A percentile compares a stretch with the other conserved stretches of the same genome.
phyloP scores from a whole-genome alignment of 768 basidiomycete species.

The Collybia mongolica region DNA sequence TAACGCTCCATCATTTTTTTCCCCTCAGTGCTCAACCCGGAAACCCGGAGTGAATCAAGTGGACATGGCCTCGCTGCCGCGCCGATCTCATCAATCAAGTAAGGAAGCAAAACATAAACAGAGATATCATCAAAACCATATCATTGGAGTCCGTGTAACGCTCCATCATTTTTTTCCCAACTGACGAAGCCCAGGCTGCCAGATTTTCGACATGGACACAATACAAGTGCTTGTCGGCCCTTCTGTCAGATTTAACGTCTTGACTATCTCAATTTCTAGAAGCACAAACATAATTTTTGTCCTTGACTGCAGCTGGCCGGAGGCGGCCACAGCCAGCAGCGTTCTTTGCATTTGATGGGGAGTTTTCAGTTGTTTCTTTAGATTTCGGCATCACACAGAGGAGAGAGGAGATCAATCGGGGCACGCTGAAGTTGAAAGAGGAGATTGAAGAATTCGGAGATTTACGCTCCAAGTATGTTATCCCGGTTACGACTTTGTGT shows the following conservation, averaged over 20 bases:
- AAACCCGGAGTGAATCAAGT: constrained; percentile 12
- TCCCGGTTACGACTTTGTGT: not conserved
- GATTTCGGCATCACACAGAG: constrained; percentile 36
- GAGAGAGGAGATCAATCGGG: constrained; percentile 23
- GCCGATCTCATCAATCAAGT: not conserved
- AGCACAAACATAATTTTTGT: constrained; percentile 32
- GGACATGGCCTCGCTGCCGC: constrained; percentile 5
- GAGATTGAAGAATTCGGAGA: constrained; percentile 32
- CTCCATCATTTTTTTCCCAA: no score
- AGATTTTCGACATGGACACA: constrained; percentile 30
- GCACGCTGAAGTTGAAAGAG: constrained; percentile 28
- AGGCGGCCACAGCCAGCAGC: constrained; percentile 12
- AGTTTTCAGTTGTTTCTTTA: constrained; percentile 44
- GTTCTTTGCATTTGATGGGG: constrained; percentile 48
- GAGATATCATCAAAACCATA: not conserved
- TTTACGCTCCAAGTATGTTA: constrained; percentile 33
- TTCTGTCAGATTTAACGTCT: constrained; percentile 23
- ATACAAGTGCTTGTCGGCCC: constrained; percentile 28
- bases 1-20: not conserved
- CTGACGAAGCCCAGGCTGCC: constrained; percentile 13
- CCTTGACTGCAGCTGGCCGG: constrained; percentile 10
- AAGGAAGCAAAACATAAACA: not conserved
- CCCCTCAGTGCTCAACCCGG: constrained; percentile 27
- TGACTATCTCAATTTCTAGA: constrained; percentile 30
- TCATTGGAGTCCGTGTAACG: not conserved